Percentiles rank a stretch among this genome's conserved stretches.
These are phyloP conservation scores for Syzygium syzygioides DNA, from an alignment of 441 rosid species.

Conservation along the genomic window DNA sequence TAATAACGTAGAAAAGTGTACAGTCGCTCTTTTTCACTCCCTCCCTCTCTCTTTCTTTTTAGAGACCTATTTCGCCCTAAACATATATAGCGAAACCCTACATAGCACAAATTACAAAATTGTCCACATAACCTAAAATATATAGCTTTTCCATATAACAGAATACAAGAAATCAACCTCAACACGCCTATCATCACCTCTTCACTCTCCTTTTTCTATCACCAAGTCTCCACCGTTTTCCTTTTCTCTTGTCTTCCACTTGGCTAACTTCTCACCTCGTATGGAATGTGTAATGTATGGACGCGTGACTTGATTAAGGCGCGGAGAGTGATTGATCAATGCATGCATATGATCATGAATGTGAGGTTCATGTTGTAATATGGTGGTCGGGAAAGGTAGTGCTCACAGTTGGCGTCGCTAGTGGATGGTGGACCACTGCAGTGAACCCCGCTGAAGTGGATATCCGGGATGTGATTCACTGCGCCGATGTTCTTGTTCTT, in stretches of 20 bases:
- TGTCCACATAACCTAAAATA: no score
- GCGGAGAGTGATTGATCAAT: not conserved
- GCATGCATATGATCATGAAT: not conserved
- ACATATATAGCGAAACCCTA: no score
- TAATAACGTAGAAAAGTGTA: no score
- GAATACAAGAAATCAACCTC: no score
- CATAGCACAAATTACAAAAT: no score
- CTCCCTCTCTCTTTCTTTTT: no score
- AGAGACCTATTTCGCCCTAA: no score
- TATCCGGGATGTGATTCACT: not conserved
- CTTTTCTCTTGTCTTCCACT: not conserved
- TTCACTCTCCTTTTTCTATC: not conserved
- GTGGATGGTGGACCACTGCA: not conserved
- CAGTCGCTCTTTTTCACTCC: no score
- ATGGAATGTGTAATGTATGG: not conserved
- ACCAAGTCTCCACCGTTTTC: not conserved
- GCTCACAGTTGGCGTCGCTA: not conserved
- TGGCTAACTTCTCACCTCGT: not conserved
- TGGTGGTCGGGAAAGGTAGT: not conserved
- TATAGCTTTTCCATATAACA: no score
- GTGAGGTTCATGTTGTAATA: not conserved
- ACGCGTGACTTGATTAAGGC: not conserved
- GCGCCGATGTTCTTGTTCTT: not conserved
- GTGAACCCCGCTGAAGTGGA: not conserved
- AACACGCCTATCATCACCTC: not conserved